Percentiles rank a stretch among this genome's conserved stretches.
These are phyloP conservation scores for Didymella glomerata DNA, from an alignment of 2,329 filamentous ascomycete species.

Conservation along the genomic window DNA sequence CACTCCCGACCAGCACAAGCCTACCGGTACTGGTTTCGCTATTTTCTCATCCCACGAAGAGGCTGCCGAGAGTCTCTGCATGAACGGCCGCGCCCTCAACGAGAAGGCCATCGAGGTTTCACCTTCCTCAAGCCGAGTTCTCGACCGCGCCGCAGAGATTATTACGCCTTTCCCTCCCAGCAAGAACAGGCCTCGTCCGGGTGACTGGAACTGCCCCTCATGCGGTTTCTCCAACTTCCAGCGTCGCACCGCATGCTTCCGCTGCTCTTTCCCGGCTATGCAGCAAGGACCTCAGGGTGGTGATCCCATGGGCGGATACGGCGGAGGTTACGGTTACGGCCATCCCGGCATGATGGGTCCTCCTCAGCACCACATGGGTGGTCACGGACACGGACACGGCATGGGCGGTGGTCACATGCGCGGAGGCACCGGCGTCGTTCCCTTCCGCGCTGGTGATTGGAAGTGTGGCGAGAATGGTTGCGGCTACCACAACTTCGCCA, in stretches of 20 bases:
- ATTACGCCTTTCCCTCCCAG: conserved; percentile 96
- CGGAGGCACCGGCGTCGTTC: conserved; percentile 86
- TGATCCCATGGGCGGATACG: conserved; percentile 75
- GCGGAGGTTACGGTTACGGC: conserved; percentile 51
- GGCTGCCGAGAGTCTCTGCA: conserved; percentile 97
- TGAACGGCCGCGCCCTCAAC: conserved; percentile 97
- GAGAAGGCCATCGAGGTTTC: conserved; percentile 99
- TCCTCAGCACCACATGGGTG: conserved; percentile 74
- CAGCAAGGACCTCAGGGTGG: conserved; percentile 70
- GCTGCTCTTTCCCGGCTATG: conserved; percentile 98
- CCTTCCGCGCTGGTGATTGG: conserved; percentile 98
- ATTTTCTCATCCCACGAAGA: conserved; percentile 84
- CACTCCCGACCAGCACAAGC: conserved; percentile 98
- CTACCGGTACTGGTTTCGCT: conserved; percentile 97
- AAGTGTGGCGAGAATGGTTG: conserved; percentile 98
- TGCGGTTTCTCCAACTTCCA: conserved; percentile 99
- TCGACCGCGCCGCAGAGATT: conserved; percentile 95
- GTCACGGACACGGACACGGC: conserved; percentile 58
- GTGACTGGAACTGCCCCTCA: conserved; percentile 98
- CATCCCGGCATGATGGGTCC: conserved; percentile 69
- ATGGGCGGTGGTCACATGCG: conserved; percentile 63
- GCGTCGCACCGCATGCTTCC: conserved; percentile 96
- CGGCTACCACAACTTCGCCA: conserved; percentile 98
- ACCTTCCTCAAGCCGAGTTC: conserved; percentile 93
- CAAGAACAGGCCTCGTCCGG: conserved; percentile 96